Conservation (phyloP, 2,329 filamentous ascomycete genomes). For the Penicillium palitans region DNA sequence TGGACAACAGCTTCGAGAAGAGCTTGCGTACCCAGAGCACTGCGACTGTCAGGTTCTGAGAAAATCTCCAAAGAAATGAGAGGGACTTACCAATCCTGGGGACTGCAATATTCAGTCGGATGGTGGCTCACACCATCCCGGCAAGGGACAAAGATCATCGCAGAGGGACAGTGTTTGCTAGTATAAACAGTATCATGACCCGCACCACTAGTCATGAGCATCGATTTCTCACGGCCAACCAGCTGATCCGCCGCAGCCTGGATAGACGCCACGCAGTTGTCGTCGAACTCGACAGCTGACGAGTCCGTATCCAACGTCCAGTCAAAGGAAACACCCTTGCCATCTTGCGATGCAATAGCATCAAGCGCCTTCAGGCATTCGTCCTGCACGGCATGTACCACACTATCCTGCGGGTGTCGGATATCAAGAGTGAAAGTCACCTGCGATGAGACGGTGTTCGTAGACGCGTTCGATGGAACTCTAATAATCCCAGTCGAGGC, state of each 20-base stretch:
- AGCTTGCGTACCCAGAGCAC: slow-evolving; percentile 44
- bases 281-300: slow-evolving; percentile 61
- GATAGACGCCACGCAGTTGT: slow-evolving; percentile 62
- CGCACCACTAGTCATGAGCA: slow-evolving; percentile 57
- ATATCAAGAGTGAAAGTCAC: slow-evolving; percentile 68
- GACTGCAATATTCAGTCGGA: slow-evolving; percentile 58
- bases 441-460: slow-evolving; percentile 66
- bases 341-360: slow-evolving; percentile 55
- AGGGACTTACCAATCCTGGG: slow-evolving; percentile 41
- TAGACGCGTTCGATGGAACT: slow-evolving; percentile 59
- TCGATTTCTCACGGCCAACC: slow-evolving; percentile 50
- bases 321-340: slow-evolving; percentile 51
- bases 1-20: slow-evolving; percentile 50
- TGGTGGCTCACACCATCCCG: slow-evolving; percentile 60
- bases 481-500: slow-evolving; percentile 67
- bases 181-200: slow-evolving; percentile 62
- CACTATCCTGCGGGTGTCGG: slow-evolving; percentile 56
- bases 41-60: slow-evolving; percentile 10
- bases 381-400: slow-evolving; percentile 56
- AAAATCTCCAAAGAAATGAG: accelerated
- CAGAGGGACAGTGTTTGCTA: slow-evolving; percentile 55
- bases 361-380: slow-evolving; percentile 57
- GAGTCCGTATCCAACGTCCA: slow-evolving; percentile 60
- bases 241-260: slow-evolving; percentile 55
- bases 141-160: slow-evolving; percentile 65